A percentile compares a stretch with the other conserved stretches of the same genome.
Conservation (phyloP, 2,329 filamentous ascomycete genomes). For the Fusarium pseudonygamai region DNA sequence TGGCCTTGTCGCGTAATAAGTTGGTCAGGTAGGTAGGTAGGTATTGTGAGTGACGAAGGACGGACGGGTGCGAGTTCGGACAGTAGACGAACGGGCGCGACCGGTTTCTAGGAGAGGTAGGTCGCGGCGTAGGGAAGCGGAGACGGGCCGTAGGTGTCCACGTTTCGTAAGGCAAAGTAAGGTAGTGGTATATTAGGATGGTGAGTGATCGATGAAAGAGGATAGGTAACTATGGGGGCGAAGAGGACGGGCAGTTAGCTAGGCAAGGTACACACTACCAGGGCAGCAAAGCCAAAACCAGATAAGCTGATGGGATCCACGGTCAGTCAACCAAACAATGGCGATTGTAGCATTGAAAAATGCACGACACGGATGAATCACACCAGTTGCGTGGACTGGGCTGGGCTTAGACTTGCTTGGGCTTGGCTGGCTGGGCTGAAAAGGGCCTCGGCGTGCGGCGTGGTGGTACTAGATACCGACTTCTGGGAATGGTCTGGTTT, state of each 20-base stretch:
- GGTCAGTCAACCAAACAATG: slow-evolving; percentile 43
- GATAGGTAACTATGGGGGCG: slow-evolving; percentile 41
- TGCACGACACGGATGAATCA: slow-evolving; percentile 39
- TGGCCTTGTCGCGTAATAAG: slow-evolving; percentile 41
- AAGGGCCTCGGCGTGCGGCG: slow-evolving; percentile 28
- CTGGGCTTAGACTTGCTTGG: slow-evolving; percentile 14
- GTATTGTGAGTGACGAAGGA: slow-evolving; percentile 38
- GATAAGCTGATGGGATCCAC: slow-evolving; percentile 42
- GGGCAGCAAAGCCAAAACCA: slow-evolving; percentile 28
- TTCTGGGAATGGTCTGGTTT: slow-evolving; percentile 12
- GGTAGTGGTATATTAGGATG: slow-evolving; percentile 26
- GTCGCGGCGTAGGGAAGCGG: slow-evolving; percentile 38
- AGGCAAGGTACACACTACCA: background rate
- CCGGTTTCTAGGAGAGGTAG: slow-evolving; percentile 37
- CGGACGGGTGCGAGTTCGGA: slow-evolving; percentile 38
- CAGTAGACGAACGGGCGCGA: slow-evolving; percentile 30
- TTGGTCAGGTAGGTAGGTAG: slow-evolving; percentile 22
- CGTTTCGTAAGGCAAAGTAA: slow-evolving; percentile 26
- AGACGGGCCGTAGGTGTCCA: slow-evolving; percentile 42
- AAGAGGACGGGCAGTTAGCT: background rate
- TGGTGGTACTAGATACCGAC: slow-evolving; percentile 24
- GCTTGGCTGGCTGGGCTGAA: slow-evolving; percentile 29
- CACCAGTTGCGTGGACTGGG: slow-evolving; percentile 30
- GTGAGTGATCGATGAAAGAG: slow-evolving; percentile 21
- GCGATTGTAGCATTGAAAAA: slow-evolving; percentile 46